Conservation (phyloP, 352 stramenopile genomes). For the Globisporangium irregulare region DNA sequence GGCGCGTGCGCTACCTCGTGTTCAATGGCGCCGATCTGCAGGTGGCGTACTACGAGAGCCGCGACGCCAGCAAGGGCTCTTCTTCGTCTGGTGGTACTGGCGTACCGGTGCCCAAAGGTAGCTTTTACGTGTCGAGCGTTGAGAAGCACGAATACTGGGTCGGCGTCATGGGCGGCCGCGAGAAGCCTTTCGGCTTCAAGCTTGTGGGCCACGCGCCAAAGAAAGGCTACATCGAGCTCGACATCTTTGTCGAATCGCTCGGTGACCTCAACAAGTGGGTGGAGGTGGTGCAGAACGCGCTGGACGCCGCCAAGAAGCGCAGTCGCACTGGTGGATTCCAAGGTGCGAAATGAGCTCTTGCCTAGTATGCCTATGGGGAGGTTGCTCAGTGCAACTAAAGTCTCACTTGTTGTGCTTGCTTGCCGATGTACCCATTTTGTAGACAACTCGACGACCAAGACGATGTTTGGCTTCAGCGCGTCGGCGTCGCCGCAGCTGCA, state of each 20-base stretch:
- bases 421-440: not conserved
- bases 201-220: constrained; percentile 75
- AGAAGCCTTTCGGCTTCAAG: constrained; percentile 84
- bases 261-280: constrained; percentile 75
- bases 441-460: constrained; percentile 40
- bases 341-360: not conserved
- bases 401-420: not conserved
- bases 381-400: not conserved
- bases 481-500: constrained; percentile 54
- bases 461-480: constrained; percentile 53
- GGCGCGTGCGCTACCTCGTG: constrained; percentile 74
- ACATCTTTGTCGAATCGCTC: constrained; percentile 71
- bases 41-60: constrained; percentile 78
- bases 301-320: constrained; percentile 52
- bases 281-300: constrained; percentile 70
- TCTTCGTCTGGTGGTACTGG: not conserved
- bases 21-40: constrained; percentile 67
- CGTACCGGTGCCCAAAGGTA: constrained; percentile 42
- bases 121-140: constrained; percentile 74
- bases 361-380: not conserved
- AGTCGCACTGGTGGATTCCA: constrained; percentile 20
- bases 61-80: constrained; percentile 37
- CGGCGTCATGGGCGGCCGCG: constrained; percentile 55
- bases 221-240: constrained; percentile 78
- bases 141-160: constrained; percentile 80